Conservation (phyloP, 306 rosid genomes). For the Prosopis cineraria region DNA sequence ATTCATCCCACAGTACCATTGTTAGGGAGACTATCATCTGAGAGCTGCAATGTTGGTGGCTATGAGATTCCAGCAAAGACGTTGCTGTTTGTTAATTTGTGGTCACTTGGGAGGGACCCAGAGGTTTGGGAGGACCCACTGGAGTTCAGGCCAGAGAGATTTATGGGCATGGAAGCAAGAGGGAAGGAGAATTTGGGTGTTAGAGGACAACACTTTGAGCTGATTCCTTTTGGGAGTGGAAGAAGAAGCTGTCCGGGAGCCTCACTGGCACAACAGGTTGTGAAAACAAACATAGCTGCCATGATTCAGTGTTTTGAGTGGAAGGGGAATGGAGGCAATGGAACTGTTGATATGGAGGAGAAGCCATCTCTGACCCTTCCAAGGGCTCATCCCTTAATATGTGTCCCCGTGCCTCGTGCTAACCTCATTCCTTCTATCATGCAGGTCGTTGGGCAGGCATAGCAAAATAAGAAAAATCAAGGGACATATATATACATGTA, state of each 20-base stretch:
- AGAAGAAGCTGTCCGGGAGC: conserved; percentile 66
- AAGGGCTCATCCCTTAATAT: conserved; percentile 49
- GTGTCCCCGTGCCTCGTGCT: conserved; percentile 40
- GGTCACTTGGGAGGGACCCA: conserved; percentile 75
- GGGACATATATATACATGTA: no score
- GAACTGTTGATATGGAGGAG: conserved; percentile 48
- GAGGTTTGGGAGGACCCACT: conserved; percentile 60
- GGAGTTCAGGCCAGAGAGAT: conserved; percentile 72
- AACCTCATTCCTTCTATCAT: conserved; percentile 33
- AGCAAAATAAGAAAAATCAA: neutral
- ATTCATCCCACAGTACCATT: conserved; percentile 69
- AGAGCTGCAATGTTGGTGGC: conserved; percentile 40
- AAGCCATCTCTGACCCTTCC: conserved; percentile 48
- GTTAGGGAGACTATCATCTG: conserved; percentile 49
- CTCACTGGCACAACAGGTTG: conserved; percentile 47
- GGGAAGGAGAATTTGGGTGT: conserved; percentile 42
- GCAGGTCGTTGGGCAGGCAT: neutral
- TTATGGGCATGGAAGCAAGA: conserved; percentile 32
- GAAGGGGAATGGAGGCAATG: conserved; percentile 34
- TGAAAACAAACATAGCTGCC: conserved; percentile 47
- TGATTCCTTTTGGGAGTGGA: conserved; percentile 63
- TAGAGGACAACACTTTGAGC: conserved; percentile 56
- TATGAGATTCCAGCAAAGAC: conserved; percentile 63
- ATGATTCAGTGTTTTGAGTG: conserved; percentile 68
- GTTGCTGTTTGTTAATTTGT: conserved; percentile 49